Base-by-base conservation (phyloP, 805 yeast species). In the Barnettozyma sucrosica region DNA sequence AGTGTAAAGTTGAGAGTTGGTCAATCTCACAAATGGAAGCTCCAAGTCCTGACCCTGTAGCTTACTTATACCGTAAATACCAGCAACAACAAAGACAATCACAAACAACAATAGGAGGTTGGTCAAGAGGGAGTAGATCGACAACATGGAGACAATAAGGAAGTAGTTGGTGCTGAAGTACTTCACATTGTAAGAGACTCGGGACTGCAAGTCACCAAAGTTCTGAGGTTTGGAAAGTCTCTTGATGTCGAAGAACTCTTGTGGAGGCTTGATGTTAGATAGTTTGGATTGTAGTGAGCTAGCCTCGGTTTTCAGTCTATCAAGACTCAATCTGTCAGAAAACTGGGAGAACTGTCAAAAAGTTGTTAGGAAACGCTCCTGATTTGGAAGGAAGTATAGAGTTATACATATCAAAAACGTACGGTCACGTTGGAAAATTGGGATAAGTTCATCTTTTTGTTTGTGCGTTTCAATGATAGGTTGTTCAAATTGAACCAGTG, bases 191-290 rank as follows among this genome's bases (percentile, higher is more conserved):
- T 80, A 93, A 40, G 84, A 70, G 37, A 92, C 88, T 66, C 99
- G 81, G 57, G 86, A 79, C 70, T 93, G 99, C 44, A 86, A 72
- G 56, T 93, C 99, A 43, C 85, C 81, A 65, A 89, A 85, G 66
- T 89, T 89, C 46, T 79, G 81, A 19, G 99, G 99, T 65, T 89
- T 89, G 33, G 96, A 85, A 52, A 93, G 66, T 64, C 96, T 83
- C 67, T 89, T 85, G 62, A 86, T 68, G 65, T 93, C 97, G 62
- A 93, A 88, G 64, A 93, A 93, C 65, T 93, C 99, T 66, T 85
- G 93, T 37, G 95, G 90, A 33, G 97, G 88, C 62, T 86, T 83
- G 51, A 93, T 66, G 58, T 85, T 79, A 42, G 93, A 68, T 52
- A 89, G 71, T 53, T 82, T 78, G 34, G 74, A 61, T 62, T 84